Evolutionary conservation across 192 early-diverging fungal species (phyloP).

Genomic region (Chytriomyces hyalinus): DNA sequence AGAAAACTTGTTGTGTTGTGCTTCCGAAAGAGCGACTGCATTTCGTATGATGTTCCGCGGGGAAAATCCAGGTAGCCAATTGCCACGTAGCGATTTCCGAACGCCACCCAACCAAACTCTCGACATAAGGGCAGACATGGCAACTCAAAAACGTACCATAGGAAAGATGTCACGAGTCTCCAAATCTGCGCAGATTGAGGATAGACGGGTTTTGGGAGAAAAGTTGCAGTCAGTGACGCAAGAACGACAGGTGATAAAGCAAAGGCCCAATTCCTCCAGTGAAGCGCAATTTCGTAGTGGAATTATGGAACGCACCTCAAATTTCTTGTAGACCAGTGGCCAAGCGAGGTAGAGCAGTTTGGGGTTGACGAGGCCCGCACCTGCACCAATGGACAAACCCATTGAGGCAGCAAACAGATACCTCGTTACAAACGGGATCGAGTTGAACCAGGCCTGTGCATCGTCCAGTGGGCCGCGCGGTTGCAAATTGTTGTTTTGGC

Average conservation of each 20-base stretch:
- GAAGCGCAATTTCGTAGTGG: background rate
- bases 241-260: background rate
- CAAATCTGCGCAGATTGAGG: constrained; percentile 3
- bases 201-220: background rate
- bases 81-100: constrained; percentile 9
- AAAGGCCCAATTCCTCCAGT: background rate
- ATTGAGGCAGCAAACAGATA: constrained; percentile 57
- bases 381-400: constrained; percentile 48
- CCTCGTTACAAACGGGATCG: constrained; percentile 67
- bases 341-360: constrained; percentile 60
- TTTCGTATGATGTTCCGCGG: too few species aligned
- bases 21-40: too few species aligned
- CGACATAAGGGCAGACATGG: background rate
- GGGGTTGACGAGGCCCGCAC: constrained; percentile 46
- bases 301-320: constrained; percentile 55
- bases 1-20: too few species aligned
- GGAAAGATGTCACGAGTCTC: constrained; percentile 16
- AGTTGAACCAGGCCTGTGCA: constrained; percentile 53
- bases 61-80: background rate
- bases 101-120: background rate
- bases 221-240: background rate
- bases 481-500: constrained; percentile 26
- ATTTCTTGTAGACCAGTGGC: constrained; percentile 54
- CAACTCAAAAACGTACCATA: constrained; percentile 18
- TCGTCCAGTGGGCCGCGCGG: constrained; percentile 52